These are phyloP conservation scores for Boletus semigastroideus DNA, from an alignment of 1,284 basidiomycete species.

Conservation along the genomic window DNA sequence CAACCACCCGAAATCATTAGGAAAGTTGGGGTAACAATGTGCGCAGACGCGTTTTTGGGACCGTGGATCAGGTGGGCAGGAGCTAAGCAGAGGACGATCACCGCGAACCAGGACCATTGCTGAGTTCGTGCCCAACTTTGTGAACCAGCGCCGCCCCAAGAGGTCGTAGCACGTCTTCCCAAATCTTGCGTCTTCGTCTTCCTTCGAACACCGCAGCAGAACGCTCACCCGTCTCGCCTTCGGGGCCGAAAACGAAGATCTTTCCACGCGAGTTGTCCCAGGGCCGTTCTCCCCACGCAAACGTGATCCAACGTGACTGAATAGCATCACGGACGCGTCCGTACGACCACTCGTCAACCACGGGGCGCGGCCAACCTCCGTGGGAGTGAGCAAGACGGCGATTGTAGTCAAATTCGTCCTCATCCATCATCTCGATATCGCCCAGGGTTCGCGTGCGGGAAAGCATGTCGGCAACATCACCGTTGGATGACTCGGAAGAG, in stretches of 20 bases:
- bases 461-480: constrained; percentile 31
- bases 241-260: constrained; percentile 66
- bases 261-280: constrained; percentile 57
- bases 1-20: neutral
- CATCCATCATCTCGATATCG: constrained; percentile 32
- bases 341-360: constrained; percentile 65
- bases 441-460: constrained; percentile 25
- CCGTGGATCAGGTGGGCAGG: neutral
- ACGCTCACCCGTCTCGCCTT: constrained; percentile 51
- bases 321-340: constrained; percentile 63
- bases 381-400: constrained; percentile 20
- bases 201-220: constrained; percentile 43
- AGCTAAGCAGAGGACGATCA: constrained; percentile 9
- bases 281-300: constrained; percentile 67
- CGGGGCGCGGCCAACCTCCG: constrained; percentile 48
- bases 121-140: constrained; percentile 69
- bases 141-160: constrained; percentile 64
- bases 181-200: constrained; percentile 46
- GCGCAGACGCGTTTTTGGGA: constrained; percentile 17
- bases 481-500: constrained; percentile 33
- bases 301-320: constrained; percentile 70
- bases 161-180: constrained; percentile 65
- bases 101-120: constrained; percentile 54
- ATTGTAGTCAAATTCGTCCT: constrained; percentile 22
- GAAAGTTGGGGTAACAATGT: neutral